A percentile compares a stretch with the other conserved stretches of the same genome.
Conservation (phyloP, 805 yeast genomes). For the Suhomyces sp. region DNA sequence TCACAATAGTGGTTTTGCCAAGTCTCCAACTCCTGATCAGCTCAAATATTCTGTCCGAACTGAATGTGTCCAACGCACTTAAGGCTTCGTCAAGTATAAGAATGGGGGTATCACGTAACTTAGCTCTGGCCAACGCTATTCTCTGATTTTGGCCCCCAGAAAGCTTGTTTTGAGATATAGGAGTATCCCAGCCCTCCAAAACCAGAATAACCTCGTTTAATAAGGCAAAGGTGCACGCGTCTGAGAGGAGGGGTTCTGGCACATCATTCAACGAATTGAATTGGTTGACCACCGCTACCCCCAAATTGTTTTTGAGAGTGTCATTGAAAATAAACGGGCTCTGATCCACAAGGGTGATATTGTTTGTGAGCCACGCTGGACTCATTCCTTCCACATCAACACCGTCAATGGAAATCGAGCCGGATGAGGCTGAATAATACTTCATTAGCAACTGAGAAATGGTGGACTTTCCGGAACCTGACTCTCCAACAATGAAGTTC, state of each 20-base stretch:
- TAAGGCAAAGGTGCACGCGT: conserved; percentile 52
- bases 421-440: conserved; percentile 52
- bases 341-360: conserved; percentile 75
- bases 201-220: conserved; percentile 47
- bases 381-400: conserved; percentile 42
- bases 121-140: conserved; percentile 81
- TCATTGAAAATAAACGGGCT: conserved; percentile 62
- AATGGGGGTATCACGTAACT: conserved; percentile 66
- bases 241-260: conserved; percentile 21
- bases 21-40: conserved; percentile 58
- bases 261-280: conserved; percentile 16
- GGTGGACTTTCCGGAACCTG: conserved; percentile 95
- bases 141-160: conserved; percentile 94
- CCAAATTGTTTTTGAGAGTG: conserved; percentile 60
- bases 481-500: conserved; percentile 74
- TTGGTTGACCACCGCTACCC: conserved; percentile 41
- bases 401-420: conserved; percentile 60
- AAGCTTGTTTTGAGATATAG: conserved; percentile 44
- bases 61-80: conserved; percentile 68
- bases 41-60: conserved; percentile 44
- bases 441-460: conserved; percentile 59
- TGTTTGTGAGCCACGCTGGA: conserved; percentile 52
- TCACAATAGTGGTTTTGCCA: conserved; percentile 70
- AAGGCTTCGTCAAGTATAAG: conserved; percentile 82
- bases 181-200: conserved; percentile 57